Base-by-base conservation (phyloP, 164 flowering plant species). In the Stephania cephalantha region DNA sequence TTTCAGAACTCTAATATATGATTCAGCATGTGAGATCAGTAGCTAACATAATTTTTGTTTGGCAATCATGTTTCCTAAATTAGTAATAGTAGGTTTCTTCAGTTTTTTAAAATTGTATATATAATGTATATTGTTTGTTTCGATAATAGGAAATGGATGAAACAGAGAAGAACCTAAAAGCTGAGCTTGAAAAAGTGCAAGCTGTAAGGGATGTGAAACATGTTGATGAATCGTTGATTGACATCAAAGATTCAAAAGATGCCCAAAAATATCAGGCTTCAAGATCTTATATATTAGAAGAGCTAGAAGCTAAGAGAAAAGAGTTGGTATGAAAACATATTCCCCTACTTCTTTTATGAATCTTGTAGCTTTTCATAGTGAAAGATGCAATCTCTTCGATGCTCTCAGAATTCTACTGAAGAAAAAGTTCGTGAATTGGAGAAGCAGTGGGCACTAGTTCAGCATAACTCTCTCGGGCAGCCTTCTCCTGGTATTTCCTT, bases 401-500 rank as follows among this genome's bases (percentile, higher is more conserved):
- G 20, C 73, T 80, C 25, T 64, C 75, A 95, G 99, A 84, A 74
- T 79, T 81, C 84, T n/a, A 79, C 86, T 81, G 95, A 95, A 81
- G 92, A 81, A 74, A 74, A 10, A 61, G 88, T 93, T 76, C 84
- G 84, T 80, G 82, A 79, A 18, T 84, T 93, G 78, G 95, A 93
- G 86, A 82, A 83, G 71, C 85, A 77, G 77, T 93, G 99, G 99
- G 84, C 85, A 35, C 73, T 79, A 64, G 70, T 93, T 80, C 95
- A 91, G 83, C 89, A 87, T 58, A 81, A 86, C 75, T 91, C 90
- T n/a, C 74, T 86, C 77, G 89, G 85, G 80, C 89, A 86, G 82
- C 97, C 97, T 76, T 84, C 97, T 13, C 95, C 99, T 78, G 97
- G 99, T 94, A 83, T 52, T 20, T 68, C 29, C 30, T 71, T 11